Conservation (phyloP, 1,284 basidiomycete species). For the Termitomyces sp. region DNA sequence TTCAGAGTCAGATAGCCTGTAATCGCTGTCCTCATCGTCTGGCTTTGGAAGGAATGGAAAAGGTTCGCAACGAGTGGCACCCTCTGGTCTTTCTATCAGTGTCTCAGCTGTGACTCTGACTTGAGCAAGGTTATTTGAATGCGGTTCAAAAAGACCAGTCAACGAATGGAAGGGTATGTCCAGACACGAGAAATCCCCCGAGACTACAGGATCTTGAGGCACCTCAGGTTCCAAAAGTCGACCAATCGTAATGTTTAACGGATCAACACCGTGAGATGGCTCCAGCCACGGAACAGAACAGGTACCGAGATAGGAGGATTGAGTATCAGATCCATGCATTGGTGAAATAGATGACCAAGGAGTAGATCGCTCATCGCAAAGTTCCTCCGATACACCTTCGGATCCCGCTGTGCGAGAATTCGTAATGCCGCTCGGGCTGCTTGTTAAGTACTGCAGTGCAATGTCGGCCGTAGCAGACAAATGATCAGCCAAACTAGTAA, state of each 20-base stretch:
- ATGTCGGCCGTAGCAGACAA: slow-evolving; percentile 29
- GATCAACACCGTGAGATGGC: slow-evolving; percentile 10
- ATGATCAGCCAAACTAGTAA: slow-evolving; percentile 26
- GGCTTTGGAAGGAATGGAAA: neutral
- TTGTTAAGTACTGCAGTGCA: slow-evolving; percentile 23
- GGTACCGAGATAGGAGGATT: neutral
- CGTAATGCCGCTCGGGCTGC: neutral
- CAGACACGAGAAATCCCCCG: neutral
- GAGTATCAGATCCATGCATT: neutral
- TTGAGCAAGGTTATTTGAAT: neutral
- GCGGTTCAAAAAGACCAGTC: neutral
- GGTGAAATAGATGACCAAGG: slow-evolving; percentile 11
- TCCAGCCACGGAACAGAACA: slow-evolving; percentile 1
- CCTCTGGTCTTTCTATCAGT: neutral
- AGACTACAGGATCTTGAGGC: neutral
- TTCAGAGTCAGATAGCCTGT: slow-evolving; percentile 8
- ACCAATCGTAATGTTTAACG: slow-evolving; percentile 7
- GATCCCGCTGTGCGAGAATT: slow-evolving; percentile 2
- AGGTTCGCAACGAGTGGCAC: neutral
- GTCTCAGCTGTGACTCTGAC: neutral
- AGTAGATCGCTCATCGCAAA: slow-evolving; percentile 2
- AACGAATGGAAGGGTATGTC: neutral
- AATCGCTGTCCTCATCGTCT: slow-evolving; percentile 13
- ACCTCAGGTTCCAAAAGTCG: neutral
- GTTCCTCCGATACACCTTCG: slow-evolving; percentile 8